Percentiles rank a stretch among this genome's conserved stretches.
These are phyloP conservation scores for Mytilinidion resinicola DNA, from an alignment of 495 filamentous ascomycete species.

Conservation along the genomic window DNA sequence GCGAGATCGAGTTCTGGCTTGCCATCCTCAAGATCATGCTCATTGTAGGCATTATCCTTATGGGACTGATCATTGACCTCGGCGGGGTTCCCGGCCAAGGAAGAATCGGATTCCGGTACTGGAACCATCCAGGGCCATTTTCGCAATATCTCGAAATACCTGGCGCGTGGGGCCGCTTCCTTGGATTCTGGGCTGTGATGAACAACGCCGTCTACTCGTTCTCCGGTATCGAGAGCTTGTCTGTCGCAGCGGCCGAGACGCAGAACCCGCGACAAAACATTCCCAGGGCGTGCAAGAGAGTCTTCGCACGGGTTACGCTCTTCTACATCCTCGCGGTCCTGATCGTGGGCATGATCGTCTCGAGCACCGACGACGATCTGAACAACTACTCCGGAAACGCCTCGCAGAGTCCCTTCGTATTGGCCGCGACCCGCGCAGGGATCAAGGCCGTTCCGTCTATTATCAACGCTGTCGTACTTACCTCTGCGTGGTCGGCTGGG, in stretches of 20 bases:
- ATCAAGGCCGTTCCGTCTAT: constrained; percentile 42
- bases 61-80: constrained; percentile 39
- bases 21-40: constrained; percentile 45
- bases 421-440: constrained; percentile 41
- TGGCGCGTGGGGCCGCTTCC: constrained; percentile 42
- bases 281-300: not conserved
- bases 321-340: constrained; percentile 5
- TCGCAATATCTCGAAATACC: constrained; percentile 40
- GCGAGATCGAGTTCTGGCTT: constrained; percentile 42
- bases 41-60: constrained; percentile 47
- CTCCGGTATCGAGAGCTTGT: constrained; percentile 37
- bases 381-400: constrained; percentile 34
- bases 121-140: constrained; percentile 49
- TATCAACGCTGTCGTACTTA: constrained; percentile 6
- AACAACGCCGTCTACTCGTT: constrained; percentile 55
- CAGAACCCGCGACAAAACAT: constrained; percentile 2
- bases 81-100: constrained; percentile 37
- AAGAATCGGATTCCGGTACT: constrained; percentile 43
- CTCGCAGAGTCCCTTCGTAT: constrained; percentile 49
- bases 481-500: not conserved
- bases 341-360: constrained; percentile 29
- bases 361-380: not conserved
- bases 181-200: constrained; percentile 56
- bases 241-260: constrained; percentile 7
- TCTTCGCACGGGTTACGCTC: not conserved